Evolutionary conservation across 371 early-diverging fungal genomes (phyloP), one percentile per base, ranked within the genome.

Genomic region (Mortierella sp.): DNA sequence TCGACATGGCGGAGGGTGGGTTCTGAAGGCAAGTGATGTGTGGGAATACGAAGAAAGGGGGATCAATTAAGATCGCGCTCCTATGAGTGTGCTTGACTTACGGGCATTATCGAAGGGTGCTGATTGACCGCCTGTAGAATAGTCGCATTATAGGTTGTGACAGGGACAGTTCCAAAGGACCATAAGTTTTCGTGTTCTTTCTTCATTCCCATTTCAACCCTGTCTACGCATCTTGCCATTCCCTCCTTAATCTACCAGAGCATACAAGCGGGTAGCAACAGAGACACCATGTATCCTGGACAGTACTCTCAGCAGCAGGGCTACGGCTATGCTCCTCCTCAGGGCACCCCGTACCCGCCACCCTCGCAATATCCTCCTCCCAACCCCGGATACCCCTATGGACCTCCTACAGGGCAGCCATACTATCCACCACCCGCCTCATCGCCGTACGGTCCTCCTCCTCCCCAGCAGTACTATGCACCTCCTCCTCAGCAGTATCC

Each of bases 261-360:
- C n/a, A n/a, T n/a, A n/a, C n/a, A n/a, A n/a, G n/a, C n/a, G n/a
- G n/a, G n/a, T n/a, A n/a, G n/a, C n/a, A n/a, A n/a, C n/a, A n/a
- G n/a, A n/a, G n/a, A n/a, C n/a, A n/a, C n/a, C 17, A 73, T 67
- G 68, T 73, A 67, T 23, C 75, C 75, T 2, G 75, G 68, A 12
- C 75, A 71, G 27, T 56, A 64, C 47, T 64, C 56, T 14, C 60
- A 64, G 17, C 56, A 60, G 23, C 59, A 62, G 11, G 46, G 57
- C 21, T 50, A 63, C 46, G 61, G 61, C 24, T 64, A 70, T 14
- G 57, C 62, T 21, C 71, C 64, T 12, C 71, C 70, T 34, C 37
- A 34, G 37, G 37, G 37, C 37, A 49, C 37, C 42, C 60, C 50
- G 12, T 49, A 37, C 21, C 60, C 27, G 12, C 42, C 34, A 31